Evolutionary conservation across 768 basidiomycete species (phyloP), one percentile per base, ranked within the genome.

Genomic region (Lactarius sanguifluus): DNA sequence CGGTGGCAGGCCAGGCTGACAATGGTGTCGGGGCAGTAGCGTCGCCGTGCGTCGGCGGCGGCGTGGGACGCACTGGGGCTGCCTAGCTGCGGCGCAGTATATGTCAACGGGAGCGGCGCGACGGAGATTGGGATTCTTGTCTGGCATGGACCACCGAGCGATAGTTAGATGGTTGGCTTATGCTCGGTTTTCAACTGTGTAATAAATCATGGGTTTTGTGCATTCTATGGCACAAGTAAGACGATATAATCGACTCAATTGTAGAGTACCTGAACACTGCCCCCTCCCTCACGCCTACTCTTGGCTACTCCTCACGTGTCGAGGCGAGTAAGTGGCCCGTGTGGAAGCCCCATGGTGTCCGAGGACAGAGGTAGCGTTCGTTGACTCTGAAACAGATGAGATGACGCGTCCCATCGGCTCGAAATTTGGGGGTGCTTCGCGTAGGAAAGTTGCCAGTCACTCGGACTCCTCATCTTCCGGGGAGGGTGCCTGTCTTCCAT

Each of bases 1-100:
- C 36, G 18, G 13, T n/a, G 23, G 18, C 12, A 36, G 36, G 7
- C 1, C 2, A 56, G 36, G 56, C 67, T 68, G 56, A 68, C 16
- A 32, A n/a, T 5, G 41, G 52, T 15, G 57, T 30, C 15, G 57
- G 52, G 65, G 41, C 47, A 77, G 76, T 77, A 77, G 77, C 75
- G 75, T 52, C 76, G 74, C 61, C 68, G 62, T 57, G 56, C 69
- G 15, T 68, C 67, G n/a, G 58, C 57, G n/a, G 64, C 72, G 25
- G 47, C 70, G 13, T 75, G 72, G 70, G 70, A 70, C 59, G 57
- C 74, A 6, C 59, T 77, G 15, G 71, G 66, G 20, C 69, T 77
- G 7, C 71, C 71, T 18, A 74, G 72, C 55, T 76, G 76, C 47
- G 74, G 76, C 9, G 65, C 72, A 47, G 71, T 76, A 2, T 71